A percentile compares a stretch with the other conserved stretches of the same genome.
Evolutionary conservation across 2,329 filamentous ascomycete species (phyloP).

Genomic region (Golovinomyces cichoracearum): DNA sequence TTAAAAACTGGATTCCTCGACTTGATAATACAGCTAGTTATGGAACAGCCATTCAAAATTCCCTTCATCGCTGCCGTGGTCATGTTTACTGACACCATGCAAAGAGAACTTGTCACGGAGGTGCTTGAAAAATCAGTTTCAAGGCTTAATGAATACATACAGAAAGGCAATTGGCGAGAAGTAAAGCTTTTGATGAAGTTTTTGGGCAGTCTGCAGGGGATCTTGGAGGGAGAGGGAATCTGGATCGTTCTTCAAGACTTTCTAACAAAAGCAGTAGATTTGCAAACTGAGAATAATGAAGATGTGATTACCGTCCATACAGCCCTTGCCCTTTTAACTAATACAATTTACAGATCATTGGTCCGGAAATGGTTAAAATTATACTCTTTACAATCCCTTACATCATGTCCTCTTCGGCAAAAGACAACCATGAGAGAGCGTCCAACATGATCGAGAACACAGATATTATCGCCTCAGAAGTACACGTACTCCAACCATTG

Average conservation of each 20-base stretch:
- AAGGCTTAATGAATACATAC: conserved; percentile 39
- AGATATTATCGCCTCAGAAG: conserved; percentile 74
- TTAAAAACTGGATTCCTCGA: conserved; percentile 47
- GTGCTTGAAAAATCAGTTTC: conserved; percentile 37
- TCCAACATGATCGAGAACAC: conserved; percentile 71
- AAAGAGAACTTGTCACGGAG: conserved; percentile 46
- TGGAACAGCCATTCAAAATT: conserved; percentile 94
- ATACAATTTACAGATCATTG: conserved; percentile 25
- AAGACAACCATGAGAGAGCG: conserved; percentile 46
- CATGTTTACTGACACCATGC: conserved; percentile 51
- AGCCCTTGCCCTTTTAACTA: not conserved
- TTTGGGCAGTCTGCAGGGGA: conserved; percentile 56
- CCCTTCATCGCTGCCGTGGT: conserved; percentile 73
- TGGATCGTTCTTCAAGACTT: conserved; percentile 69
- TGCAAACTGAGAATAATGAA: conserved; percentile 79
- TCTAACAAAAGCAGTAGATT: conserved; percentile 71
- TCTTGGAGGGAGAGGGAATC: conserved; percentile 61
- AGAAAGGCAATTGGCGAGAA: conserved; percentile 57
- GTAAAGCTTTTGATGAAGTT: conserved; percentile 81
- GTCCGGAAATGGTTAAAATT: conserved; percentile 81
- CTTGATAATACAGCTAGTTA: conserved; percentile 46
- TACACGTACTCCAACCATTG: conserved; percentile 57
- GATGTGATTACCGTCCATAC: conserved; percentile 35
- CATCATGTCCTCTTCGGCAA: conserved; percentile 47
- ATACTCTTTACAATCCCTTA: conserved; percentile 90